Base-by-base conservation (phyloP, 179 eudicot species). In the Actinidia polygama region DNA sequence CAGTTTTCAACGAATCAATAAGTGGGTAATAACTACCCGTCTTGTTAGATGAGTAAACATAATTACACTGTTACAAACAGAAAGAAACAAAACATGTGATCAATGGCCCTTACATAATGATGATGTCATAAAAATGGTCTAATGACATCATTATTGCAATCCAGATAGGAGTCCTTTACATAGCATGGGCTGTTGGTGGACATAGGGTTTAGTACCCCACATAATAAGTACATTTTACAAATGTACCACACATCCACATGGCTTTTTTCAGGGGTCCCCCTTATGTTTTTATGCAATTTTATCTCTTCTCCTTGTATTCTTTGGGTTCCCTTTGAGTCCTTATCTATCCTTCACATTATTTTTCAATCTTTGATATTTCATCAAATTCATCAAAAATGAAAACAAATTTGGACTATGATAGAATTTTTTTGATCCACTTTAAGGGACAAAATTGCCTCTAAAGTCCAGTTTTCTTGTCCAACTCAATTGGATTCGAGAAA, bases 51-150 rank as follows among this genome's bases (percentile, higher is more conserved):
- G 44, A 40, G 44, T 40, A 40, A 40, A 40, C 3, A 40, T 40
- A 40, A 40, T 40, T 40, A 3, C 44, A 40, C 2, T 40, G 44
- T n/a, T n/a, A n/a, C 2, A 40, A 53, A 53, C 5, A 53, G 1
- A 53, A 3, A 53, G 55, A 11, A 71, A 54, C 6, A 24, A 46
- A 71, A 7, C 75, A 46, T 53, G 19, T 7, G 21, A 70, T 10
- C 23, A 73, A 15, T 53, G 49, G 19, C 26, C 47, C 80, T 40
- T 77, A 75, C 69, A 8, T 59, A 19, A 61, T 59, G n/a, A 44
- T 77, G 69, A 59, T 46, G 80, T 59, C 80, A 77, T 44, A 62
- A 58, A 44, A 63, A 77, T 6, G 69, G n/a, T 59, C 44, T 44
- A 61, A 40, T 77, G 68, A 77, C 80, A 14, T 77, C 80, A 77